Percentiles rank a stretch among this genome's conserved stretches.
phyloP scores from a whole-genome alignment of 352 stramenopile species.

The Globisporangium radiosum region DNA sequence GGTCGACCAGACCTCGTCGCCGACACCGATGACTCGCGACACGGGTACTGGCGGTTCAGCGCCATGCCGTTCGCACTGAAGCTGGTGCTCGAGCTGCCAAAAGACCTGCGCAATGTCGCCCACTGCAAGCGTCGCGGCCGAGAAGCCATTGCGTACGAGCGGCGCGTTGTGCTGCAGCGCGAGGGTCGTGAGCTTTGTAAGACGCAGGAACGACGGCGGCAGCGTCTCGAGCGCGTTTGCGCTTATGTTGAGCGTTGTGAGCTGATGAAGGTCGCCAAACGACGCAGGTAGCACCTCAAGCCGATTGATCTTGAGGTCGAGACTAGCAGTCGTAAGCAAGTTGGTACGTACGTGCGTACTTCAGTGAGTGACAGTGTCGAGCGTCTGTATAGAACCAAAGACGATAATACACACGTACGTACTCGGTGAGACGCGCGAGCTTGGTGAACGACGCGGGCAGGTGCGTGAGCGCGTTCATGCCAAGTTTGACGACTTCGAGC shows the following conservation, averaged over 20 bases:
- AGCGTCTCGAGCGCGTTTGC: conserved; percentile 49
- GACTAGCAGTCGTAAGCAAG: conserved; percentile 14
- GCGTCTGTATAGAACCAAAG: background rate
- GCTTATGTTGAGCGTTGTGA: conserved; percentile 46
- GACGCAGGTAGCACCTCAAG: conserved; percentile 33
- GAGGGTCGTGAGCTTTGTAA: conserved; percentile 40
- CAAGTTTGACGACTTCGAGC: conserved; percentile 37
- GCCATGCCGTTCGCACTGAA: conserved; percentile 32
- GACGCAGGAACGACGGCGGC: conserved; percentile 37
- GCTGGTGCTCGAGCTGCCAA: conserved; percentile 54
- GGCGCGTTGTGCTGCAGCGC: conserved; percentile 41
- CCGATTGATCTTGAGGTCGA: conserved; percentile 74
- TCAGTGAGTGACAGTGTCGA: background rate
- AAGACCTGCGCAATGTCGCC: conserved; percentile 35
- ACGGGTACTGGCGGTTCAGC: conserved; percentile 24
- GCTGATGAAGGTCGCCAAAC: conserved; percentile 35
- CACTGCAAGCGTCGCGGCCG: conserved; percentile 29
- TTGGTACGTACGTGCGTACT: background rate
- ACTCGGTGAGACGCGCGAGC: conserved; percentile 48
- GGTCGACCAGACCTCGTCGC: conserved; percentile 58
- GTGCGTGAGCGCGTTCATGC: conserved; percentile 49
- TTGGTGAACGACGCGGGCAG: conserved; percentile 49
- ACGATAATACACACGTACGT: conserved; percentile 8
- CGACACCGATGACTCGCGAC: conserved; percentile 35
- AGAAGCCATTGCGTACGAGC: conserved; percentile 31